Percentiles rank a stretch among this genome's conserved stretches.
These are phyloP conservation scores for Podospora conica DNA, from an alignment of 495 filamentous ascomycete species.

Conservation along the genomic window DNA sequence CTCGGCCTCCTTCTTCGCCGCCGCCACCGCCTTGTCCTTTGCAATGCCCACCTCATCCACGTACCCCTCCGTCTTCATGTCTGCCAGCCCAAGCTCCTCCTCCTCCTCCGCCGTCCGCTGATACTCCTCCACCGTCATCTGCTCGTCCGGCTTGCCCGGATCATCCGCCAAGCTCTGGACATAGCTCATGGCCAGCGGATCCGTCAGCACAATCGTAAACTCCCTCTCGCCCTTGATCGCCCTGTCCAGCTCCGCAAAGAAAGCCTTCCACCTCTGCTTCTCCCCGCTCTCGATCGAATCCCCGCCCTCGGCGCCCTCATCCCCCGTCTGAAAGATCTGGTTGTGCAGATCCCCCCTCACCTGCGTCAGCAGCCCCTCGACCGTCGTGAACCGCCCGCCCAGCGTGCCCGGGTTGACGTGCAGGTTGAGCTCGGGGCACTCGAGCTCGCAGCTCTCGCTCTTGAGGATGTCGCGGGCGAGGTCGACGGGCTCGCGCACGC, in stretches of 20 bases:
- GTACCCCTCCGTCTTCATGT: slow-evolving; percentile 91
- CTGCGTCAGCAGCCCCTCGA: slow-evolving; percentile 91
- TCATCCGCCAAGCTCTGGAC: slow-evolving; percentile 77
- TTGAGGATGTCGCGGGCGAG: slow-evolving; percentile 91
- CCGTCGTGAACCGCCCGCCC: slow-evolving; percentile 93
- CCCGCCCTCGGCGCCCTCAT: slow-evolving; percentile 35
- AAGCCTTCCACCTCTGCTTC: slow-evolving; percentile 66
- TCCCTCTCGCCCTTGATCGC: slow-evolving; percentile 77
- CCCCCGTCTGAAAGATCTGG: slow-evolving; percentile 74
- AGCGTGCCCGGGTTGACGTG: slow-evolving; percentile 84
- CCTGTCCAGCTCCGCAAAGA: slow-evolving; percentile 67
- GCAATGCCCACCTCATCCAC: slow-evolving; percentile 42
- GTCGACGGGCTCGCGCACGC: slow-evolving; percentile 67
- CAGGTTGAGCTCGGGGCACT: slow-evolving; percentile 78
- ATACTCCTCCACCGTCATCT: slow-evolving; percentile 80
- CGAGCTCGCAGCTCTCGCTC: slow-evolving; percentile 81
- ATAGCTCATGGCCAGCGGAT: slow-evolving; percentile 86
- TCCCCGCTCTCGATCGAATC: slow-evolving; percentile 64
- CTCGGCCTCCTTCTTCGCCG: neutral
- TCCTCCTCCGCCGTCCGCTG: slow-evolving; percentile 82
- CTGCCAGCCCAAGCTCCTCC: slow-evolving; percentile 79
- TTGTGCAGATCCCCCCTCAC: slow-evolving; percentile 79
- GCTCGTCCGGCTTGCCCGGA: slow-evolving; percentile 63
- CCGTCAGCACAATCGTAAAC: slow-evolving; percentile 80
- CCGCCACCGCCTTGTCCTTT: neutral